Conservation (phyloP, 2,329 filamentous ascomycete species). For the Clathrospora elynae region DNA sequence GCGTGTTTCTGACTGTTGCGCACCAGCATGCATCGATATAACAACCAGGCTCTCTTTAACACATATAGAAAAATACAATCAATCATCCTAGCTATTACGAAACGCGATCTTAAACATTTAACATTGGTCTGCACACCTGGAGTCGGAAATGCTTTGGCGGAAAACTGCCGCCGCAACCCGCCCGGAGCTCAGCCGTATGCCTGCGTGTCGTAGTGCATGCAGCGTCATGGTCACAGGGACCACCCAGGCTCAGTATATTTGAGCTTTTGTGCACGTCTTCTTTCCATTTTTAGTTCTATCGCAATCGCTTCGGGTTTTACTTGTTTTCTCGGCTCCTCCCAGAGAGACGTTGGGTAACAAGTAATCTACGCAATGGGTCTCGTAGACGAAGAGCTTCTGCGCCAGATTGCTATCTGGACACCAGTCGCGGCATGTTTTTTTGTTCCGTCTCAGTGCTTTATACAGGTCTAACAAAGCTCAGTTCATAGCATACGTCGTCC, state of each 20-base stretch:
- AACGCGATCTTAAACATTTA: constrained; percentile 8
- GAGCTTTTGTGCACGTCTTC: constrained; percentile 8
- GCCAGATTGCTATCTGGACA: constrained; percentile 27
- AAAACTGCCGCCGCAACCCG: constrained; percentile 18
- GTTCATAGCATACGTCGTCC: constrained; percentile 30
- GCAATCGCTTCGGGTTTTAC: constrained; percentile 1
- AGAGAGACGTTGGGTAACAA: not conserved
- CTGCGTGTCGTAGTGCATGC: constrained; percentile 14
- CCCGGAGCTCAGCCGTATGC: constrained; percentile 6
- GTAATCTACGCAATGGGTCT: constrained; percentile 28
- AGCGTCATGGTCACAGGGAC: constrained; percentile 28
- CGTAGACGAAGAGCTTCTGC: constrained; percentile 33
- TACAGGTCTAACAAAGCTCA: constrained; percentile 13
- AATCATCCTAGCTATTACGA: not conserved
- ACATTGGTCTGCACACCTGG: constrained; percentile 32
- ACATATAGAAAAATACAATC: not conserved
- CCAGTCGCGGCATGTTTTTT: constrained; percentile 30
- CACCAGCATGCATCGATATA: too few relatives aligned
- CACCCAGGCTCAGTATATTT: constrained; percentile 25
- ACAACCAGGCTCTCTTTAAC: too few relatives aligned
- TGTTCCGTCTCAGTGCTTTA: not conserved
- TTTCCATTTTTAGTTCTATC: constrained; percentile 1
- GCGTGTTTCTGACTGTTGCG: too few relatives aligned
- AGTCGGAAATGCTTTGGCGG: constrained; percentile 37
- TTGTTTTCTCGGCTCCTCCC: not conserved